Percentiles rank a stretch among this genome's conserved stretches.
Evolutionary conservation across 805 yeast genomes (phyloP).

Genomic region (Ascoidea rubescens): DNA sequence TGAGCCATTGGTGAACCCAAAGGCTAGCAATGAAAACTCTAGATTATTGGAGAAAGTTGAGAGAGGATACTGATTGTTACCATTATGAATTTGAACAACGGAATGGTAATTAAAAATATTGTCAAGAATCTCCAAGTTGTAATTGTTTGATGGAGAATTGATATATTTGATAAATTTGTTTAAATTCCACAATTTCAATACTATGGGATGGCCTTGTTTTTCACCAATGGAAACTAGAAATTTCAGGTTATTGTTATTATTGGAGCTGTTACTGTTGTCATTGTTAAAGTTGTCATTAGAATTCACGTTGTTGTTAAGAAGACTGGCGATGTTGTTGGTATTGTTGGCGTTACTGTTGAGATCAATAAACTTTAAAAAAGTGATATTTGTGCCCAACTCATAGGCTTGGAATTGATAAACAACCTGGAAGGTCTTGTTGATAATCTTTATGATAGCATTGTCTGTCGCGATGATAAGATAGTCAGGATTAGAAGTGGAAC

Average conservation of each 20-base stretch:
- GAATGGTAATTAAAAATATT: constrained; percentile 34
- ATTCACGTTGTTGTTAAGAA: too few relatives aligned
- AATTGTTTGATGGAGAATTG: constrained; percentile 13
- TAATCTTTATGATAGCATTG: constrained; percentile 38
- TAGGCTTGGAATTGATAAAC: constrained; percentile 46
- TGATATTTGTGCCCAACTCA: constrained; percentile 49
- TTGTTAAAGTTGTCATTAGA: too few relatives aligned
- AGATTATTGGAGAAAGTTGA: constrained; percentile 36
- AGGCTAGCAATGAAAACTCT: constrained; percentile 49
- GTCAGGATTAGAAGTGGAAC: constrained; percentile 31
- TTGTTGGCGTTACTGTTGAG: constrained; percentile 16
- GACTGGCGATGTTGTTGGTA: too few relatives aligned
- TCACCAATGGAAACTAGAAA: constrained; percentile 64
- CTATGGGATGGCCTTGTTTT: constrained; percentile 53
- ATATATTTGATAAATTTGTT: constrained; percentile 26
- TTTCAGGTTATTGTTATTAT: constrained; percentile 12
- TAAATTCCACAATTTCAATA: constrained; percentile 63
- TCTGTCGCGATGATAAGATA: constrained; percentile 47
- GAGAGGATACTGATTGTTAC: constrained; percentile 66
- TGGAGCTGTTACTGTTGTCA: too few relatives aligned
- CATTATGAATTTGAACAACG: constrained; percentile 49
- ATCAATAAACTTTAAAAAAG: constrained; percentile 35
- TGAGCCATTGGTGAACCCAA: constrained; percentile 77
- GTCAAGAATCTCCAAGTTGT: constrained; percentile 17
- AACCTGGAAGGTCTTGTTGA: constrained; percentile 34